Percentiles rank a stretch among this genome's conserved stretches.
phyloP scores from a whole-genome alignment of 1,284 basidiomycete genomes.

The Lentinus polychrous region DNA sequence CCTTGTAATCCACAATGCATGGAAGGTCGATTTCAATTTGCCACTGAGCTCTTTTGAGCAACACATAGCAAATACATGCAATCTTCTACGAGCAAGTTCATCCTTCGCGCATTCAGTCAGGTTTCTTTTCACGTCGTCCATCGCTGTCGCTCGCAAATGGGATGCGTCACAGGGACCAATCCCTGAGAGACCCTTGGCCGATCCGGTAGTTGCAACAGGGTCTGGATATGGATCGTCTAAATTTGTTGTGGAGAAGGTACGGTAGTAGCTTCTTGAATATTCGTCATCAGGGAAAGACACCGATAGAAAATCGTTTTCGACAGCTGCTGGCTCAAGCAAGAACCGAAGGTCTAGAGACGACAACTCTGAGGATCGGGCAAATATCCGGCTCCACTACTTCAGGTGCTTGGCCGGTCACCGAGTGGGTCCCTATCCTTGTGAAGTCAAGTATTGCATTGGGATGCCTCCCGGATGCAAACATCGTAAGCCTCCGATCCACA shows the following conservation, averaged over 20 bases:
- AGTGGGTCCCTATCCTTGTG: constrained; percentile 13
- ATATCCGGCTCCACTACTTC: constrained; percentile 11
- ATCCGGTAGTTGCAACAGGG: constrained; percentile 5
- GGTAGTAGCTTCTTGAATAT: neutral
- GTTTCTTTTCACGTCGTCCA: constrained; percentile 31
- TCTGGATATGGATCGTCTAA: constrained; percentile 12
- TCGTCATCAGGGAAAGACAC: neutral
- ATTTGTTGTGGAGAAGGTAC: constrained; percentile 12
- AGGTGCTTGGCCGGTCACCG: constrained; percentile 13
- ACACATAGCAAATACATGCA: constrained; percentile 11
- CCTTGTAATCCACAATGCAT: constrained; percentile 24
- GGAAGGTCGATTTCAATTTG: constrained; percentile 20
- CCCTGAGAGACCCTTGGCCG: constrained; percentile 7
- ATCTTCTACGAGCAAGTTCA: constrained; percentile 17
- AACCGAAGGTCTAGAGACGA: constrained; percentile 5
- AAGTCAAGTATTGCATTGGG: constrained; percentile 11
- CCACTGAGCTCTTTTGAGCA: constrained; percentile 16
- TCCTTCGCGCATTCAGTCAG: constrained; percentile 7
- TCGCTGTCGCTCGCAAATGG: constrained; percentile 17
- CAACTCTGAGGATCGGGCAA: constrained; percentile 11
- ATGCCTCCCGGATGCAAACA: constrained; percentile 6
- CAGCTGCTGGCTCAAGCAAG: constrained; percentile 10
- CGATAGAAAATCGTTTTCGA: neutral
- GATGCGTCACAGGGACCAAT: constrained; percentile 9
- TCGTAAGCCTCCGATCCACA: constrained; percentile 12